Base-by-base conservation (phyloP, 164 flowering plant species). In the Vitis rotundifolia region DNA sequence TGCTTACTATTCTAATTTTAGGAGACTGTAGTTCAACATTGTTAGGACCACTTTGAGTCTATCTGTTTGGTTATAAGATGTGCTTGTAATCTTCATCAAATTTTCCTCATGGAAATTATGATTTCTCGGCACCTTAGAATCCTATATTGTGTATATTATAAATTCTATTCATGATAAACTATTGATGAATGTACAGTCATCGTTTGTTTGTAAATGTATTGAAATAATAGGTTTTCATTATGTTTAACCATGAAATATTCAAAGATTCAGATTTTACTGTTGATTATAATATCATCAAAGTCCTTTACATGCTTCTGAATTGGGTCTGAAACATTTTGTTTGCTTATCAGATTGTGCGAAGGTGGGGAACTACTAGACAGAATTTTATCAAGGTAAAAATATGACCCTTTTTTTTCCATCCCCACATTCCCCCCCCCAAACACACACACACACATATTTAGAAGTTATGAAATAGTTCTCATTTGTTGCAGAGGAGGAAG, bases 331-430 rank as follows among this genome's bases (percentile, higher is more conserved):
- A 29, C 44, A n/a, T 16, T 47, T 64, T 65, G 2, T 64, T 72
- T 68, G 68, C 49, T 37, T 54, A 14, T 56, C 89, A 92, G 98
- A 78, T 85, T 93, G 82, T 95, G 99, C 82, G 96, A 93, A 80
- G 99, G 98, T 60, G 99, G 98, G 59, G 98, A 93, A 75, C 84
- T 95, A 37, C 84, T 95, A 3, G 99, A 95, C 83, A 86, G 93
- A 80, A 95, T 95, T 78, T 82, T 95, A 66, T 83, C 98, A 13
- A 87, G 93, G 99, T 95, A 80, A 71, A 60, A 55, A 59, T 13
- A 26, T 61, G 11, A 18, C 9, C 13, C 16, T n/a, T 56, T 49
- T 49, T 58, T 10, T 26, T 50, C 47, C 50, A 15, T 54, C 19
- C 5, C 29, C 51, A 0, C 44, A 37, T 2, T 2, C 1, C 26